Evolutionary conservation across 768 basidiomycete genomes (phyloP).

Genomic region (Phylloporus sp.): DNA sequence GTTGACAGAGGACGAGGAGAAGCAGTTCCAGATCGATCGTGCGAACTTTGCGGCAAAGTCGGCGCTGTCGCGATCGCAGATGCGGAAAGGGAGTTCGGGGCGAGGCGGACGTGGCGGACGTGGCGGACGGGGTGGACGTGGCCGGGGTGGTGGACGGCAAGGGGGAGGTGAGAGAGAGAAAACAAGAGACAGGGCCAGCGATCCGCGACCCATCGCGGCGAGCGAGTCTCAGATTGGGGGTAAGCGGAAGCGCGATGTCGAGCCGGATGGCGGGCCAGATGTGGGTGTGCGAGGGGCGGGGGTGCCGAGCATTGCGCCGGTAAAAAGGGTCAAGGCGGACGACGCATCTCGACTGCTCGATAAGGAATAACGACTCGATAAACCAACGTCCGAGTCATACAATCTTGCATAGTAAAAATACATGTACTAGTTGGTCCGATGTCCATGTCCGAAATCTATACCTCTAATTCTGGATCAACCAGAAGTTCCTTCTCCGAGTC

Average conservation of each 20-base stretch:
- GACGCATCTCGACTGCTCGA: constrained; percentile 19
- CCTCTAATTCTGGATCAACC: too few relatives aligned
- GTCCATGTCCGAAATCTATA: too few relatives aligned
- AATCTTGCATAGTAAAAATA: too few relatives aligned
- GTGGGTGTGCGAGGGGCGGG: constrained; percentile 58
- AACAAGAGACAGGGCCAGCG: constrained; percentile 12
- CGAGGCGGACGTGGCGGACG: constrained; percentile 46
- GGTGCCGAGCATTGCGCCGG: constrained; percentile 43
- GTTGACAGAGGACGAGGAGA: constrained; percentile 62
- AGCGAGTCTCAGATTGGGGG: constrained; percentile 53
- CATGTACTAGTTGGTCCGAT: too few relatives aligned
- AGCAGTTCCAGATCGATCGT: constrained; percentile 67
- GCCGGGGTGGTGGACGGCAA: constrained; percentile 18
- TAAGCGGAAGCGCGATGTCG: constrained; percentile 72
- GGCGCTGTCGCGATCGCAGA: constrained; percentile 35
- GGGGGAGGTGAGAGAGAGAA: constrained; percentile 22
- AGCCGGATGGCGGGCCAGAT: constrained; percentile 74
- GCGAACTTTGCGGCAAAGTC: constrained; percentile 63
- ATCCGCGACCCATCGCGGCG: constrained; percentile 18
- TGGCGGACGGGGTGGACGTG: constrained; percentile 29
- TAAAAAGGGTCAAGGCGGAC: constrained; percentile 42
- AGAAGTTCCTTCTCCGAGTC: too few relatives aligned
- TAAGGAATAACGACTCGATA: too few relatives aligned
- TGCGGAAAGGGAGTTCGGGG: constrained; percentile 32
- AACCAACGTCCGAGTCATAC: too few relatives aligned